Percentiles rank a stretch among this genome's conserved stretches.
These are phyloP conservation scores for Taiozyma sp. DNA, from an alignment of 1,139 yeast genomes.

Conservation along the genomic window DNA sequence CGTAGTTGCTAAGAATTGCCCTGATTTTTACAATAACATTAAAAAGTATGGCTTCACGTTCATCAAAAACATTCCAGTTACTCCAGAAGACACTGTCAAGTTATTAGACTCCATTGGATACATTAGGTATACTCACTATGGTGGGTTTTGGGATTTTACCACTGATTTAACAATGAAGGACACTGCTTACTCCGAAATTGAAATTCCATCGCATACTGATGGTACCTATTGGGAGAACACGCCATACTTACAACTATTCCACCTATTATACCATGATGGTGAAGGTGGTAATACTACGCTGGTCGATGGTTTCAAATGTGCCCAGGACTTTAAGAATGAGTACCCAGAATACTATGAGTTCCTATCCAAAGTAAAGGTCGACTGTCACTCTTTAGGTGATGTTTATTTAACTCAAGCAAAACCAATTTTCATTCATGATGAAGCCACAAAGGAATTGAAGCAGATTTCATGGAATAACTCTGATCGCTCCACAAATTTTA, in stretches of 20 bases:
- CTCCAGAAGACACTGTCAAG: conserved; percentile 55
- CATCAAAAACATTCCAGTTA: conserved; percentile 57
- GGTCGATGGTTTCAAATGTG: conserved; percentile 66
- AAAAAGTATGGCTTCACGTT: conserved; percentile 60
- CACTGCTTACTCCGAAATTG: conserved; percentile 70
- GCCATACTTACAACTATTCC: conserved; percentile 71
- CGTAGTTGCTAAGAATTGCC: conserved; percentile 20
- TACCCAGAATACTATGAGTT: conserved; percentile 53
- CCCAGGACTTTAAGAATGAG: conserved; percentile 39
- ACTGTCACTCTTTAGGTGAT: conserved; percentile 81
- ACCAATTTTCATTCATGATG: conserved; percentile 57
- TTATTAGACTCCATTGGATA: conserved; percentile 57
- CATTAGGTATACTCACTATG: conserved; percentile 70
- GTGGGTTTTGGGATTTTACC: conserved; percentile 80
- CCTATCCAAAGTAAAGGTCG: conserved; percentile 47
- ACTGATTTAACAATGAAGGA: conserved; percentile 67
- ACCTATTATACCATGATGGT: conserved; percentile 54
- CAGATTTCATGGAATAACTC: conserved; percentile 77
- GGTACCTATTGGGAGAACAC: conserved; percentile 79
- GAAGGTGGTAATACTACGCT: conserved; percentile 70
- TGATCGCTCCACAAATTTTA: conserved; percentile 63
- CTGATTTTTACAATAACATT: conserved; percentile 56
- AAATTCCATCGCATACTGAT: conserved; percentile 65
- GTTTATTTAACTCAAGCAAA: conserved; percentile 58
- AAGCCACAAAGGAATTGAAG: conserved; percentile 42